A percentile compares a stretch with the other conserved stretches of the same genome.
These are phyloP conservation scores for Cystobasidium slooffiae DNA, from an alignment of 1,284 basidiomycete genomes.

Conservation along the genomic window DNA sequence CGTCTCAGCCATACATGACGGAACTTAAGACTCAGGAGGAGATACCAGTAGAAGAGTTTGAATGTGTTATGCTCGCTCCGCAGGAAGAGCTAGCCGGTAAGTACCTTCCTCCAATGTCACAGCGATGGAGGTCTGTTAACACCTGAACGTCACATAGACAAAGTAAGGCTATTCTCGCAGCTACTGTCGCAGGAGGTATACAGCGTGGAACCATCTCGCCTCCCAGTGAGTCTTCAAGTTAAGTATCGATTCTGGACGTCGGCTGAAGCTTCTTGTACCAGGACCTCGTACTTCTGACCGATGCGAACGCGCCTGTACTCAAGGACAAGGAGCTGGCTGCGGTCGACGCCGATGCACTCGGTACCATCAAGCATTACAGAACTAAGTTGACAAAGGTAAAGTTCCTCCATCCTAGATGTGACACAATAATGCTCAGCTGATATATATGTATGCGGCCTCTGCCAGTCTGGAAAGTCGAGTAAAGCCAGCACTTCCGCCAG, in stretches of 20 bases:
- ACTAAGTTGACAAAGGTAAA: constrained; percentile 18
- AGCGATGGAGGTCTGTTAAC: too few species aligned
- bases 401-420: background rate
- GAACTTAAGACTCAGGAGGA: constrained; percentile 24
- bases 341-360: constrained; percentile 17
- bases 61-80: constrained; percentile 31
- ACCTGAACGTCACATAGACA: background rate
- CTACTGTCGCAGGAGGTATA: constrained; percentile 38
- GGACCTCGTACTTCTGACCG: constrained; percentile 41
- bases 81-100: constrained; percentile 37
- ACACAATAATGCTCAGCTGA: background rate
- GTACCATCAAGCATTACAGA: constrained; percentile 28
- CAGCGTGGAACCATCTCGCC: constrained; percentile 36
- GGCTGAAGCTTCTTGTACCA: background rate
- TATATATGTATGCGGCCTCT: background rate
- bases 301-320: constrained; percentile 35
- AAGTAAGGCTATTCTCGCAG: constrained; percentile 18
- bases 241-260: background rate
- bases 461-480: constrained; percentile 22
- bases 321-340: constrained; percentile 25
- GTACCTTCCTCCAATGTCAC: too few species aligned
- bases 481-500: constrained; percentile 18
- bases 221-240: constrained; percentile 7
- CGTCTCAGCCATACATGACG: constrained; percentile 19
- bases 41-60: background rate